Conservation (phyloP, 495 filamentous ascomycete species). For the Bombardia bombarda region DNA sequence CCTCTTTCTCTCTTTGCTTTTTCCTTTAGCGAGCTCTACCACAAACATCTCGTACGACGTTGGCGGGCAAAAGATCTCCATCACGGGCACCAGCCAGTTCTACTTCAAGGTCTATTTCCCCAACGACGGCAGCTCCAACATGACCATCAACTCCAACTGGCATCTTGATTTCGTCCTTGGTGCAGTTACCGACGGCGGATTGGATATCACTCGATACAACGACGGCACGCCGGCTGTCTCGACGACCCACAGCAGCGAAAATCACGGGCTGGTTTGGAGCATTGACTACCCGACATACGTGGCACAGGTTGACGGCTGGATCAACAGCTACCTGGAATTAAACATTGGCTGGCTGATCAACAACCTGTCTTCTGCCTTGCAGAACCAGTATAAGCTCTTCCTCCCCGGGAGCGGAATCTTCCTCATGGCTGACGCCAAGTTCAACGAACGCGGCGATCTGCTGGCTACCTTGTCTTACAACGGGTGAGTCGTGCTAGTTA, state of each 20-base stretch:
- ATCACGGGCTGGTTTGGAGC: not conserved
- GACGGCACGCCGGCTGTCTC: slow-evolving; percentile 1
- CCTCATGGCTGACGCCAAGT: not conserved
- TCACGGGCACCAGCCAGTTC: not conserved
- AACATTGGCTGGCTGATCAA: not conserved
- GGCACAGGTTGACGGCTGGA: not conserved
- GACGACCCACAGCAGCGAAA: not conserved
- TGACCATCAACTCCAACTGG: not conserved
- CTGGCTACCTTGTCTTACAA: not conserved
- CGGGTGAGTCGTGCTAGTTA: too few relatives aligned
- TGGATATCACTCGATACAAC: not conserved
- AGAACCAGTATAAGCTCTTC: not conserved
- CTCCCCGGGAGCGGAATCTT: not conserved
- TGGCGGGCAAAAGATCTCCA: not conserved
- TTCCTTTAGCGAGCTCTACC: too few relatives aligned
- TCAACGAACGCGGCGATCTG: not conserved
- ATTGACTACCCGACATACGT: too few relatives aligned
- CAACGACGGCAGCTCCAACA: not conserved
- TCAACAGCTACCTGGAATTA: not conserved
- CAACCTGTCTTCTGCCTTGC: not conserved
- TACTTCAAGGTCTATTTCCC: too few relatives aligned
- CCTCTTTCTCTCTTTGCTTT: too few relatives aligned
- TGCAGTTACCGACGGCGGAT: not conserved
- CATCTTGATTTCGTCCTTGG: not conserved
- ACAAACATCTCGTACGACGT: not conserved